Percentiles rank a stretch among this genome's conserved stretches.
Evolutionary conservation across 2,329 filamentous ascomycete genomes (phyloP).

Genomic region (Apiospora aurea): DNA sequence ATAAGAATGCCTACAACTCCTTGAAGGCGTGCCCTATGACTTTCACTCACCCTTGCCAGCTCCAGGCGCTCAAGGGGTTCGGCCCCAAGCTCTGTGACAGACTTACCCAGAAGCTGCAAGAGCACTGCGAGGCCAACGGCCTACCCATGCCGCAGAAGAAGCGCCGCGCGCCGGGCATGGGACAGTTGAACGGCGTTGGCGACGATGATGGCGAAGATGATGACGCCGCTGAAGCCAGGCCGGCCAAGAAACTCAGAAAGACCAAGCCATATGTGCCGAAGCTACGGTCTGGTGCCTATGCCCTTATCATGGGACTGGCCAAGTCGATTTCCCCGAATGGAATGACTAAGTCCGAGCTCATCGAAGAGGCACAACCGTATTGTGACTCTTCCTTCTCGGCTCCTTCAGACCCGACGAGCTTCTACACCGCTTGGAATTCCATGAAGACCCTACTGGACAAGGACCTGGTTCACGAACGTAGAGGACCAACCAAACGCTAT

Average conservation of each 20-base stretch:
- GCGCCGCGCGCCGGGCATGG: conserved; percentile 39
- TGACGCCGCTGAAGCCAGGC: conserved; percentile 40
- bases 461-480: conserved; percentile 75
- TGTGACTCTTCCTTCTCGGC: conserved; percentile 77
- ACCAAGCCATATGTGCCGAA: conserved; percentile 74
- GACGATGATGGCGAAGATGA: conserved; percentile 47
- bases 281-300: conserved; percentile 78
- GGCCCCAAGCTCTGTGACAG: conserved; percentile 75
- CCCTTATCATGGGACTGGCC: conserved; percentile 71
- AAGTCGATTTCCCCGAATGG: conserved; percentile 61
- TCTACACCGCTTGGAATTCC: conserved; percentile 83
- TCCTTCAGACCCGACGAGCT: conserved; percentile 70
- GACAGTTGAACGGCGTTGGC: conserved; percentile 40
- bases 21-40: conserved; percentile 76
- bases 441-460: conserved; percentile 80
- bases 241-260: conserved; percentile 65
- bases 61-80: conserved; percentile 75
- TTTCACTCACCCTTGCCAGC: conserved; percentile 76
- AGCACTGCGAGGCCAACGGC: conserved; percentile 71
- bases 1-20: conserved; percentile 78
- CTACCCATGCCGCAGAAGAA: conserved; percentile 70
- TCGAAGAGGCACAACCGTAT: conserved; percentile 73
- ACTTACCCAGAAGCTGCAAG: conserved; percentile 66
- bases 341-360: conserved; percentile 72
- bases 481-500: conserved; percentile 72